Conservation (phyloP, 2,329 filamentous ascomycete genomes). For the Alternaria arbusti region DNA sequence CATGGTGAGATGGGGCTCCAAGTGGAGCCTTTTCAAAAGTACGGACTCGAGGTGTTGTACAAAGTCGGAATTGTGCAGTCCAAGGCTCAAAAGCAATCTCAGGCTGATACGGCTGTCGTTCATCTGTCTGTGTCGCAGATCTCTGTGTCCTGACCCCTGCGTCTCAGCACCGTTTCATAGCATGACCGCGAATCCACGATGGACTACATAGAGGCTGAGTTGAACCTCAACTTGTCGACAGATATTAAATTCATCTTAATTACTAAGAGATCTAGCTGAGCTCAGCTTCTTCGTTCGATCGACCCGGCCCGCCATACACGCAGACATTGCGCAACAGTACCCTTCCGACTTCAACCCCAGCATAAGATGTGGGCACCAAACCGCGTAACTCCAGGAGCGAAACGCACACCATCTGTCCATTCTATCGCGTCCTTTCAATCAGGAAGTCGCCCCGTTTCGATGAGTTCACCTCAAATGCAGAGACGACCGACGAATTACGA, state of each 20-base stretch:
- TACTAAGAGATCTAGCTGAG: neutral
- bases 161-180: slow-evolving; percentile 45
- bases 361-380: slow-evolving; percentile 44
- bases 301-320: neutral
- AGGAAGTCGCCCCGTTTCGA: slow-evolving; percentile 5
- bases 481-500: slow-evolving; percentile 38
- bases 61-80: neutral
- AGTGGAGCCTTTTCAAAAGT: neutral
- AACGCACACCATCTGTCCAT: slow-evolving; percentile 40
- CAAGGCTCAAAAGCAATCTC: slow-evolving; percentile 4
- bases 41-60: neutral
- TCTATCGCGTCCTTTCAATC: slow-evolving; percentile 40
- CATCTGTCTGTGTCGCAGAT: slow-evolving; percentile 27
- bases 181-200: slow-evolving; percentile 20
- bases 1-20: neutral
- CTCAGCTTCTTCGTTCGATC: slow-evolving; percentile 2
- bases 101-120: slow-evolving; percentile 20
- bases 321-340: neutral
- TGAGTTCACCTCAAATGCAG: slow-evolving; percentile 28
- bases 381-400: slow-evolving; percentile 31
- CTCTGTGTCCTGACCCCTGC: slow-evolving; percentile 25
- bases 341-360: neutral
- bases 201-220: slow-evolving; percentile 7
- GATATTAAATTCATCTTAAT: neutral
- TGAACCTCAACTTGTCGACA: neutral